Evolutionary conservation across 257 asterid species (phyloP), one percentile per base, ranked within the genome.

Genomic region (Fraxinus anomala): DNA sequence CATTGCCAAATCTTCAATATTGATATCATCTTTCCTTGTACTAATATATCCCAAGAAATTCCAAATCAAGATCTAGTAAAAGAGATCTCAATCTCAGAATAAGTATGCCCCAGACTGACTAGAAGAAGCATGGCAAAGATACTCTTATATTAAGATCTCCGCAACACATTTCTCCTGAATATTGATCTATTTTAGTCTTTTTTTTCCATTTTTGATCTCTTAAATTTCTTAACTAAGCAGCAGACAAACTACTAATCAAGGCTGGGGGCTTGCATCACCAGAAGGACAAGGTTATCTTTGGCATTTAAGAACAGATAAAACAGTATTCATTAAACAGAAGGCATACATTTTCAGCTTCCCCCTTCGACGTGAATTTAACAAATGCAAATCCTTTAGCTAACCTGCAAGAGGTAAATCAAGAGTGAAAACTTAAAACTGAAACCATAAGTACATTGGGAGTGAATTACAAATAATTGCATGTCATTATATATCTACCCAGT

Each of bases 301-400:
- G 51, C 51, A 63, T 23, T 61, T 76, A 42, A 42, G 51, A 42
- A 42, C 51, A 42, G 51, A 42, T 71, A 51, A 63, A 54, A 36
- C 54, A 69, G 49, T 63, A 47, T 37, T 71, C 72, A 80, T 73
- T 37, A 33, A 76, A 24, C 23, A 86, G 34, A 16, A 47, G 72
- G 66, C 85, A 42, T 88, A 95, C 99, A 44, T 89, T 90, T 85
- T 91, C 98, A 2, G 98, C 97, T 36, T 92, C 97, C 76, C 87
- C 92, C 87, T 89, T 95, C 31, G 96, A 89, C 69, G 97, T 92
- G 85, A 96, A 93, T 85, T 91, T 96, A 76, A 89, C 91, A 89
- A 96, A 96, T 79, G 97, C 98, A 86, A 91, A 96, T 80, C 99
- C 99, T 88, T 88, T 96, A 47, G 98, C 65, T 66, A 47, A 79